Base-by-base conservation (phyloP, 192 early-diverging fungal species). In the Spizellomyces sp. region DNA sequence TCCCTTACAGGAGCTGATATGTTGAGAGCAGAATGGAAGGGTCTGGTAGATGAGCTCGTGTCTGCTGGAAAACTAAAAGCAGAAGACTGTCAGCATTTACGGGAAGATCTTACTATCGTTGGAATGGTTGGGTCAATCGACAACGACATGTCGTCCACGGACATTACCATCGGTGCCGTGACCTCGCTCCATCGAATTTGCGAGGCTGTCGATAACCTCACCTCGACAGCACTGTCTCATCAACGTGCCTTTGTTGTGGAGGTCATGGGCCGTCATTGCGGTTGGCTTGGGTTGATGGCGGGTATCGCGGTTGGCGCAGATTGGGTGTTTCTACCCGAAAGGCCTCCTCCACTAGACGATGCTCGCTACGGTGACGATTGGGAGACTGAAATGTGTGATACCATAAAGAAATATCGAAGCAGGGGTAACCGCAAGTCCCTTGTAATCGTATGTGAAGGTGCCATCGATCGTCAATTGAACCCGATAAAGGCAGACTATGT, bases 231-330 rank as follows among this genome's bases (percentile, higher is more conserved):
- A 0, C 85, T 89, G 48, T 95, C 93, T 75, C 96, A 99, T 76
- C 92, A 93, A 62, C 91, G 96, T 58, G 96, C 96, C 8, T 99
- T 99, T 74, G 94, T 99, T 10, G 88, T 99, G 45, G 96, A 99
- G 70, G 96, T 99, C 45, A 99, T 99, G 96, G 96, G 95, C 9
- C 88, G 96, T 50, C 93, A 97, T 74, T 99, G 96, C 75, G 96
- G 96, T 17, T 99, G 96, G 96, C 69, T 77, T 0, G 70, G 69
- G 44, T 65, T 77, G 55, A 77, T 77, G 75, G 75, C 75, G 19
- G 75, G 54, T 58, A 77, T 77, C 58, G 62, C 75, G 6, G 74
- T 93, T 10, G 95, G 94, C 27, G 95, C 96, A 55, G 96, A 99
- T 75, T 95, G 93, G 83, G 87, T 97, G 59, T 99, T 99, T 70